Conservation (phyloP, 2,329 filamentous ascomycete species). For the Talaromyces sp. region DNA sequence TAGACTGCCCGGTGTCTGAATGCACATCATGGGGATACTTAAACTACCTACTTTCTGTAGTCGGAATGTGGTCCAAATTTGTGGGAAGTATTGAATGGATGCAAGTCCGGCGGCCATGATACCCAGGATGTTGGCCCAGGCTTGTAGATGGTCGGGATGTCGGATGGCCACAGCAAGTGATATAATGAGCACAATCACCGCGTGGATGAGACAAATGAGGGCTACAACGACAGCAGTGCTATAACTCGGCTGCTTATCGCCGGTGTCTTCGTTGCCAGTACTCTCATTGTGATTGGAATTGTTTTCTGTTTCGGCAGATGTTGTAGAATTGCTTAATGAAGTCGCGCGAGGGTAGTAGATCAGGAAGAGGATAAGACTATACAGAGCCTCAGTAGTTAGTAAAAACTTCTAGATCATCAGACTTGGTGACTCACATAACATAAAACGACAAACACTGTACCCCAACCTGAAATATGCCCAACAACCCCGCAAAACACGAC, state of each 20-base stretch:
- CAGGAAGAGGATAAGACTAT: conserved; percentile 83
- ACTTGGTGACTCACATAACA: conserved; percentile 61
- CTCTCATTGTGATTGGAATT: conserved; percentile 39
- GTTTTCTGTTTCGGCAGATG: conserved; percentile 26
- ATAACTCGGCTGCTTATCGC: conserved; percentile 48
- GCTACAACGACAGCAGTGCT: conserved; percentile 74
- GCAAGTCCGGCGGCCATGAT: conserved; percentile 73
- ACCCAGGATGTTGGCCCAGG: conserved; percentile 82
- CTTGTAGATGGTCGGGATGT: conserved; percentile 58
- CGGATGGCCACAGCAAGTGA: conserved; percentile 63
- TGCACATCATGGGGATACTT: conserved; percentile 96
- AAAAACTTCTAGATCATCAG: not conserved
- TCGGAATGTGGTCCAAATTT: conserved; percentile 86
- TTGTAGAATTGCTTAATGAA: conserved; percentile 45
- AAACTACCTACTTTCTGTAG: conserved; percentile 83
- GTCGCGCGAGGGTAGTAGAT: conserved; percentile 76
- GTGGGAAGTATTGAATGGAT: conserved; percentile 85
- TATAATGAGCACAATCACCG: conserved; percentile 60
- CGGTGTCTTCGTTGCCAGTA: not conserved
- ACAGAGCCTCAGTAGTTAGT: not conserved
- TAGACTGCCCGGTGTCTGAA: conserved; percentile 89
- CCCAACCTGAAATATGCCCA: conserved; percentile 87
- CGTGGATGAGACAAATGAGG: conserved; percentile 66
- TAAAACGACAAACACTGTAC: conserved; percentile 90
- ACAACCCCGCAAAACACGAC: conserved; percentile 75